Base-by-base conservation (phyloP, 2,329 filamentous ascomycete genomes). In the Calonectria hawksworthii region DNA sequence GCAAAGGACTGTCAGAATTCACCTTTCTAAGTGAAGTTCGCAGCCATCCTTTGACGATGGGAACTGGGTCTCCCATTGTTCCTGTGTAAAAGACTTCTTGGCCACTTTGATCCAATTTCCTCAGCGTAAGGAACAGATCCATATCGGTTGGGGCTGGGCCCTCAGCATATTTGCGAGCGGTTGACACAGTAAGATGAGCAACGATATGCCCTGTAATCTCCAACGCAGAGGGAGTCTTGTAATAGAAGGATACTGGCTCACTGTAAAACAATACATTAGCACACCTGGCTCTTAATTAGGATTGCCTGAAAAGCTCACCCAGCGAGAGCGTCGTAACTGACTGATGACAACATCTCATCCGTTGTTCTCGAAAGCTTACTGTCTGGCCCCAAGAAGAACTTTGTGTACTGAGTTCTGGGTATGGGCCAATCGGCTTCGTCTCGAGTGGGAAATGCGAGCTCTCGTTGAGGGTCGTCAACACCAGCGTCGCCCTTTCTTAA, bases 401-500 rank as follows among this genome's bases (percentile, higher is more conserved):
- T 89, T 0, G 88, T 92, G 80, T 94, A 95, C 72, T 89, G 81
- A 0, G 93, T 95, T 32, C 92, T 84, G 0, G 91, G 88, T 59
- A 94, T 91, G 0, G 93, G 93, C 93, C 93, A 95, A 68, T 91
- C 90, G 6, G 81, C 85, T 80, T 94, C 93, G 2, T 86, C 86
- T 3, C 93, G 86, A 23, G 90, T 86, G 0, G 84, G 77, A 78
- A 90, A 95, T 0, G 80, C 80, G 77, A 88, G 89, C 79, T 95
- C 93, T 1, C 86, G 88, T 73, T 88, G 86, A 0, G 93, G 87
- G 69, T 94, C 86, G 81, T 94, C 93, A 86, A 91, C 92, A 0
- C 93, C 93, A 0, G 93, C 89, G 54, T 94, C 88, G 2, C 93
- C 93, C 80, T 93, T 93, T 14, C 93, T 88, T 1, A 95, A 84